These are phyloP conservation scores for Poa annua DNA, from an alignment of 176 grass and related monocot species.

Conservation along the genomic window DNA sequence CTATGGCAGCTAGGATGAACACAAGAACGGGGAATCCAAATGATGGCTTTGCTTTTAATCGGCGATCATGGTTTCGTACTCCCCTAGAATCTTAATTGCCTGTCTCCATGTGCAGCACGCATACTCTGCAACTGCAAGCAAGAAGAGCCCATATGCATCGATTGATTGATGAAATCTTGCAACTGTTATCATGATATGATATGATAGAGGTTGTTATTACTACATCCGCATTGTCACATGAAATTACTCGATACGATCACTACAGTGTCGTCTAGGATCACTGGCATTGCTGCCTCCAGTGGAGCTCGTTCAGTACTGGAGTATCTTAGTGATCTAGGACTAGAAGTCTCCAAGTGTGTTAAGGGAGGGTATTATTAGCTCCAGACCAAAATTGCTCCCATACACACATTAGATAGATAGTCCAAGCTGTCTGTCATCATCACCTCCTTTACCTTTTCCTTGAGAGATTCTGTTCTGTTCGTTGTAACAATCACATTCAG, in stretches of 20 bases:
- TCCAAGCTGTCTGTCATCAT: slow-evolving; percentile 40
- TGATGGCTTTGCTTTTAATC: slow-evolving; percentile 59
- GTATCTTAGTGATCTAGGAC: too few relatives aligned
- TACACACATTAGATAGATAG: neutral
- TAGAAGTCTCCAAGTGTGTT: neutral
- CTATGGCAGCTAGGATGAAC: slow-evolving; percentile 18
- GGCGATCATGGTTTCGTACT: slow-evolving; percentile 51
- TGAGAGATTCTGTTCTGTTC: neutral
- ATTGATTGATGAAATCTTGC: slow-evolving; percentile 10
- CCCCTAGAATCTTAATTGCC: slow-evolving; percentile 41
- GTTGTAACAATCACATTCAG: slow-evolving; percentile 35
- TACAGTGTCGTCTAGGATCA: neutral
- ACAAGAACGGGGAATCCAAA: slow-evolving; percentile 35
- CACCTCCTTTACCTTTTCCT: neutral
- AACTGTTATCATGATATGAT: slow-evolving; percentile 26
- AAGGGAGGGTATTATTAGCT: too few relatives aligned
- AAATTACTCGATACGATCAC: slow-evolving; percentile 15
- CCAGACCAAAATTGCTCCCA: neutral
- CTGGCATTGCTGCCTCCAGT: neutral
- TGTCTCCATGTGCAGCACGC: slow-evolving; percentile 35
- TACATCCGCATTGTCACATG: neutral
- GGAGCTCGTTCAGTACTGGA: neutral
- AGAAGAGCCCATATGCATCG: neutral
- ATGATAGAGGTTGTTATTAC: neutral
- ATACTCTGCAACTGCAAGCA: neutral